Evolutionary conservation across 1,139 yeast species (phyloP).

Genomic region (Pichia sp.): DNA sequence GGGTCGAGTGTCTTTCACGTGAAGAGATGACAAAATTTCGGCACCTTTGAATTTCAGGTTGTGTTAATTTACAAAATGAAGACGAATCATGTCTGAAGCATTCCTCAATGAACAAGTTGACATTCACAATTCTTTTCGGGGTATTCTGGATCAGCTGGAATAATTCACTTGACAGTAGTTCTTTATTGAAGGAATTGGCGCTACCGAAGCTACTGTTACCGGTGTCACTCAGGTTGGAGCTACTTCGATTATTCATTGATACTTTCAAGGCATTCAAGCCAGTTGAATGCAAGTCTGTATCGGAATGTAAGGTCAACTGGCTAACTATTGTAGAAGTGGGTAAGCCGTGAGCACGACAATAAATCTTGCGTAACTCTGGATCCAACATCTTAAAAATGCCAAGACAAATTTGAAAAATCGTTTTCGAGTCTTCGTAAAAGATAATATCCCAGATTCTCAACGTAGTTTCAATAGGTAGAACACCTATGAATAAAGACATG

Average conservation of each 20-base stretch:
- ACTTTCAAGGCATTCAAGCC: conserved; percentile 5
- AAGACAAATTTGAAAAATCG: conserved; percentile 76
- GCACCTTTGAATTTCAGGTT: conserved; percentile 74
- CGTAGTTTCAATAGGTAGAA: conserved; percentile 81
- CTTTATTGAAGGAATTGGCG: conserved; percentile 19
- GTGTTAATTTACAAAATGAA: conserved; percentile 55
- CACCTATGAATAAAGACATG: conserved; percentile 90
- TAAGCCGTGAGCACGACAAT: conserved; percentile 13
- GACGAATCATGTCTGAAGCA: conserved; percentile 46
- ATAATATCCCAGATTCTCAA: conserved; percentile 91
- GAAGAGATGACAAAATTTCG: conserved; percentile 70
- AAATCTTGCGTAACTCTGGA: conserved; percentile 45
- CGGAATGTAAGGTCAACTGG: conserved; percentile 9
- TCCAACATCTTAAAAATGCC: conserved; percentile 79
- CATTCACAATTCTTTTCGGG: conserved; percentile 71
- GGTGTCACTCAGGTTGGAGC: neutral
- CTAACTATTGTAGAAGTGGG: conserved; percentile 3
- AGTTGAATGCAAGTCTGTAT: conserved; percentile 7
- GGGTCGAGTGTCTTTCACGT: conserved; percentile 41
- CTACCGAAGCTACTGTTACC: neutral
- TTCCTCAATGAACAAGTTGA: conserved; percentile 62
- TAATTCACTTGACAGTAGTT: conserved; percentile 45
- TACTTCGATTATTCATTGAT: conserved; percentile 5
- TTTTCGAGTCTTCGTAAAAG: conserved; percentile 87
- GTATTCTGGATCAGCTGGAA: conserved; percentile 81